Evolutionary conservation across 164 flowering plant genomes (phyloP).

Genomic region (Magnolia sinica): DNA sequence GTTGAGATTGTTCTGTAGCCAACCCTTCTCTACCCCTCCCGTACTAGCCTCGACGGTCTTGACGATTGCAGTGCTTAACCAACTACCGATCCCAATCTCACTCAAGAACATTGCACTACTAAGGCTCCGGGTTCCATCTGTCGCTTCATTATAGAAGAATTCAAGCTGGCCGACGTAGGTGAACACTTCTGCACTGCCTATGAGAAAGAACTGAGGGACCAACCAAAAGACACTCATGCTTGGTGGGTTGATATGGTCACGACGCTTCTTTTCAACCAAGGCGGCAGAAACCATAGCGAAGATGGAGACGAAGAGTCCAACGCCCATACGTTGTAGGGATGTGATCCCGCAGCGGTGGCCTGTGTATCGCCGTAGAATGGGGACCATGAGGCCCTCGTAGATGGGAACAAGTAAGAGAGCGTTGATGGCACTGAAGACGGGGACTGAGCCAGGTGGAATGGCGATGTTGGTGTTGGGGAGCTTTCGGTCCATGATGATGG

Average conservation of each 20-base stretch:
- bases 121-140: constrained; percentile 71
- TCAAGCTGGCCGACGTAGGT: constrained; percentile 74
- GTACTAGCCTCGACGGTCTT: constrained; percentile 34
- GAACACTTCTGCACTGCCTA: constrained; percentile 64
- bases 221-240: constrained; percentile 61
- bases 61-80: constrained; percentile 58
- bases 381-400: constrained; percentile 45
- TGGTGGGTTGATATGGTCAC: constrained; percentile 12
- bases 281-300: constrained; percentile 50
- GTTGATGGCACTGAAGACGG: constrained; percentile 49
- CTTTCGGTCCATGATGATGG: constrained; percentile 47
- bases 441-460: constrained; percentile 61
- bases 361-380: constrained; percentile 39
- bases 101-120: constrained; percentile 63
- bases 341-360: constrained; percentile 62
- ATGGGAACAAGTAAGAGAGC: constrained; percentile 61
- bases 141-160: constrained; percentile 74
- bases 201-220: constrained; percentile 57
- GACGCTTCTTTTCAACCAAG: constrained; percentile 44
- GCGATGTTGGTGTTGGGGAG: constrained; percentile 36
- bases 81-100: constrained; percentile 65
- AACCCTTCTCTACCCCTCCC: constrained; percentile 52
- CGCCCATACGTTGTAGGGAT: constrained; percentile 64
- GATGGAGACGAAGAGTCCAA: constrained; percentile 54
- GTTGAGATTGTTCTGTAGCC: constrained; percentile 53